Evolutionary conservation across 208 protist species (phyloP).

Genomic region (Trypanosoma cruzi): DNA sequence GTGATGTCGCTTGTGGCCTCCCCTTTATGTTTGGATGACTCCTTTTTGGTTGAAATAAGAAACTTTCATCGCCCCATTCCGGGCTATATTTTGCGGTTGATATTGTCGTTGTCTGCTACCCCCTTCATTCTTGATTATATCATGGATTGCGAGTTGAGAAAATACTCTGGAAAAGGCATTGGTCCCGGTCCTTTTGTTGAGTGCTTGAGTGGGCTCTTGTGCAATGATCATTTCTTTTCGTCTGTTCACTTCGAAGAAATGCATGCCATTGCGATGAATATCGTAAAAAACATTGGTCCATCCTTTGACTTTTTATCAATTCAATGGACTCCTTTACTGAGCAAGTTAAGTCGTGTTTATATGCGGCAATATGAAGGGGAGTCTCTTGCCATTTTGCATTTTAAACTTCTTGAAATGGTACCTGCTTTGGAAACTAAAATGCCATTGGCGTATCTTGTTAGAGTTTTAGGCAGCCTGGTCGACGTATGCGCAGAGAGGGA

Average conservation of each 20-base stretch:
- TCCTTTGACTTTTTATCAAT: conserved; percentile 55
- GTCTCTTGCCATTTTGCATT: conserved; percentile 41
- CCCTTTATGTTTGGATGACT: background rate
- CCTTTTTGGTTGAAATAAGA: background rate
- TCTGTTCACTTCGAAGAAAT: conserved; percentile 42
- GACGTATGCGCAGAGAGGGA: conserved; percentile 28
- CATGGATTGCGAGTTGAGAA: conserved; percentile 27
- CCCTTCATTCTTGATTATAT: conserved; percentile 22
- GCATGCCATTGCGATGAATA: conserved; percentile 39
- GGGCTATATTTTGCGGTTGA: conserved; percentile 18
- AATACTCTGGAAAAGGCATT: conserved; percentile 16
- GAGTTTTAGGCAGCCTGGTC: conserved; percentile 63
- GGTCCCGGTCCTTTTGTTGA: conserved; percentile 33
- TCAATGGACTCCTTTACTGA: conserved; percentile 77
- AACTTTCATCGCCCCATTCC: conserved; percentile 13
- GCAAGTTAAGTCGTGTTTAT: conserved; percentile 79
- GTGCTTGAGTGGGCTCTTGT: conserved; percentile 50
- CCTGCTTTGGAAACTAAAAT: conserved; percentile 60
- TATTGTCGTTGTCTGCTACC: conserved; percentile 9
- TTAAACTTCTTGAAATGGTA: conserved; percentile 34
- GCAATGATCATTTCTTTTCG: conserved; percentile 77
- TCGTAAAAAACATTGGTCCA: conserved; percentile 23
- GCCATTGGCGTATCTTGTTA: conserved; percentile 59
- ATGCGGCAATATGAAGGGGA: conserved; percentile 43
- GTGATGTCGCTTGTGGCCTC: conserved; percentile 12